Evolutionary conservation across 306 rosid genomes (phyloP).

Genomic region (Arachis stenosperma): DNA sequence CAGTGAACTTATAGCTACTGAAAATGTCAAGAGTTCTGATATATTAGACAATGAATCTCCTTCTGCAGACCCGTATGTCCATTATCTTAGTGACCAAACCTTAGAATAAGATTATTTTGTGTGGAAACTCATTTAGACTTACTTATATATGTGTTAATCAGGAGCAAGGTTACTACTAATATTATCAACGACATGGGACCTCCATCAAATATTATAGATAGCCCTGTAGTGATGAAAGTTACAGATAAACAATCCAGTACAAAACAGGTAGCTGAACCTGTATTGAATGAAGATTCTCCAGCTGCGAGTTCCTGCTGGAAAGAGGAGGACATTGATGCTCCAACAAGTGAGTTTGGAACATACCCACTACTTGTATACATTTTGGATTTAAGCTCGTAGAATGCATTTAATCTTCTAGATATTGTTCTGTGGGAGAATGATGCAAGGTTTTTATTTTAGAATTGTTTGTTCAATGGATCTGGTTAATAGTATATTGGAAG

Average conservation of each 20-base stretch:
- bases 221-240: constrained; percentile 32
- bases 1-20: constrained; percentile 50
- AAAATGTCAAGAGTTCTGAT: constrained; percentile 47
- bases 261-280: constrained; percentile 45
- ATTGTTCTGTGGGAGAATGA: constrained; percentile 1
- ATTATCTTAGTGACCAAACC: constrained; percentile 1
- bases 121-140: constrained; percentile 30
- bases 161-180: constrained; percentile 51
- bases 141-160: constrained; percentile 43
- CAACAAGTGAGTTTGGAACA: constrained; percentile 68
- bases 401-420: constrained; percentile 20
- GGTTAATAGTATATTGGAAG: background rate
- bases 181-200: constrained; percentile 41
- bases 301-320: constrained; percentile 57
- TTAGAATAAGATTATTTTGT: constrained; percentile 23
- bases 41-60: constrained; percentile 46
- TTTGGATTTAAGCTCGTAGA: constrained; percentile 14
- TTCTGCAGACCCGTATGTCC: constrained; percentile 57
- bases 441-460: constrained; percentile 8
- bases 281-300: constrained; percentile 44
- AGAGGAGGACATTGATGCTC: constrained; percentile 75
- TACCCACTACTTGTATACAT: constrained; percentile 22
- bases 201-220: constrained; percentile 50
- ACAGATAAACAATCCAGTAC: constrained; percentile 45
- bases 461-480: constrained; percentile 23